Percentiles rank a stretch among this genome's conserved stretches.
Conservation (phyloP, 306 rosid species). For the Dryas octopetala region DNA sequence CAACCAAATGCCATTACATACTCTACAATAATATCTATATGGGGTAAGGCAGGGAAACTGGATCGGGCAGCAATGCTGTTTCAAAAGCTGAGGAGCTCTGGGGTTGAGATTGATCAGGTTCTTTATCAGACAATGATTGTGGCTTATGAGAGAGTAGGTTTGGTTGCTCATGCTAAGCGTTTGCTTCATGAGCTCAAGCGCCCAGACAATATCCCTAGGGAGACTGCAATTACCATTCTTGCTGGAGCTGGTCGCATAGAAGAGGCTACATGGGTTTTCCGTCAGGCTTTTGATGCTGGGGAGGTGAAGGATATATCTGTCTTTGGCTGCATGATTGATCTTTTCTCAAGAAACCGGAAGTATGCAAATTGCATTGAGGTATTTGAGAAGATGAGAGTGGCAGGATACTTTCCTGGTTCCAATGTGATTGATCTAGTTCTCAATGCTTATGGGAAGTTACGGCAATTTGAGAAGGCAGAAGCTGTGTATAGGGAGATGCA, state of each 20-base stretch:
- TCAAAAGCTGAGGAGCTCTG: slow-evolving; percentile 79
- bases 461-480: slow-evolving; percentile 77
- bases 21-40: slow-evolving; percentile 85
- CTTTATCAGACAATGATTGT: slow-evolving; percentile 94
- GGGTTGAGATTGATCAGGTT: slow-evolving; percentile 83
- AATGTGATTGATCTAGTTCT: slow-evolving; percentile 79
- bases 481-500: slow-evolving; percentile 71
- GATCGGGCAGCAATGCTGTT: slow-evolving; percentile 83
- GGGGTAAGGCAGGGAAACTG: slow-evolving; percentile 92
- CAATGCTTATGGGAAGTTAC: slow-evolving; percentile 82
- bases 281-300: slow-evolving; percentile 78
- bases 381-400: slow-evolving; percentile 79
- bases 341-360: slow-evolving; percentile 69
- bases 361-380: slow-evolving; percentile 69
- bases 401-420: slow-evolving; percentile 80
- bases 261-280: slow-evolving; percentile 94
- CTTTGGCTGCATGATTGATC: slow-evolving; percentile 71
- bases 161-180: slow-evolving; percentile 90
- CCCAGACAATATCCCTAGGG: slow-evolving; percentile 73
- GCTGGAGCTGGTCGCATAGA: slow-evolving; percentile 87
- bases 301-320: slow-evolving; percentile 77
- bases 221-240: slow-evolving; percentile 71
- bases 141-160: slow-evolving; percentile 82
- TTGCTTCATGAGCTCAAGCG: slow-evolving; percentile 78
- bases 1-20: slow-evolving; percentile 89